These are phyloP conservation scores for Limnomonas spitsbergensis DNA, from an alignment of 139 green algal species.

Conservation along the genomic window DNA sequence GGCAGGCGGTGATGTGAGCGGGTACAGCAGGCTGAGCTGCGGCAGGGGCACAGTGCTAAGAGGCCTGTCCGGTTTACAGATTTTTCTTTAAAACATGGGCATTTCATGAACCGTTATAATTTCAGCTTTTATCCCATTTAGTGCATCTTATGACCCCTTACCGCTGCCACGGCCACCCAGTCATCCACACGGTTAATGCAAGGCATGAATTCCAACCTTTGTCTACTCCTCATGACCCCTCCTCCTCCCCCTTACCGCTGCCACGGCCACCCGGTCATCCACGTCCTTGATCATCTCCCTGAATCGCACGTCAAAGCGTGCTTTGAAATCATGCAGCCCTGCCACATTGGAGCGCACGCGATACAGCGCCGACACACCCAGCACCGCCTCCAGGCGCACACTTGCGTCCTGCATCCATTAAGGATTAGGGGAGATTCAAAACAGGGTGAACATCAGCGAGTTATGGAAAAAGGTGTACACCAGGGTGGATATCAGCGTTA, in stretches of 20 bases:
- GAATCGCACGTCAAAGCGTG: constrained; percentile 76
- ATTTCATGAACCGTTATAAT: background rate
- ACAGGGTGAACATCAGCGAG: background rate
- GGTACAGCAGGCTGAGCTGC: no score
- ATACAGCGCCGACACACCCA: constrained; percentile 61
- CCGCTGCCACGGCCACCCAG: constrained; percentile 68
- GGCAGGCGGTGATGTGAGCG: no score
- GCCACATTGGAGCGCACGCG: constrained; percentile 41
- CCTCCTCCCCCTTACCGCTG: constrained; percentile 69
- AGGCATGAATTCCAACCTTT: background rate
- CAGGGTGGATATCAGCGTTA: background rate
- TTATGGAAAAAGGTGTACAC: background rate
- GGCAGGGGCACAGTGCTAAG: no score
- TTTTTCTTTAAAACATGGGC: no score
- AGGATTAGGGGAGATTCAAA: no score
- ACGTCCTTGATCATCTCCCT: constrained; percentile 80
- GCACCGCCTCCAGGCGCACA: constrained; percentile 58
- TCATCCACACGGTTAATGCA: constrained; percentile 78
- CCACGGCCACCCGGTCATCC: constrained; percentile 73
- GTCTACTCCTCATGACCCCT: background rate
- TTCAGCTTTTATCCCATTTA: background rate
- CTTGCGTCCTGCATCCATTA: background rate
- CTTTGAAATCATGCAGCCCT: constrained; percentile 27
- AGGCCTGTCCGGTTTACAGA: no score
- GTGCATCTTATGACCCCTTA: no score